Base-by-base conservation (phyloP, 2,329 filamentous ascomycete species). In the Talaromyces atroroseus region DNA sequence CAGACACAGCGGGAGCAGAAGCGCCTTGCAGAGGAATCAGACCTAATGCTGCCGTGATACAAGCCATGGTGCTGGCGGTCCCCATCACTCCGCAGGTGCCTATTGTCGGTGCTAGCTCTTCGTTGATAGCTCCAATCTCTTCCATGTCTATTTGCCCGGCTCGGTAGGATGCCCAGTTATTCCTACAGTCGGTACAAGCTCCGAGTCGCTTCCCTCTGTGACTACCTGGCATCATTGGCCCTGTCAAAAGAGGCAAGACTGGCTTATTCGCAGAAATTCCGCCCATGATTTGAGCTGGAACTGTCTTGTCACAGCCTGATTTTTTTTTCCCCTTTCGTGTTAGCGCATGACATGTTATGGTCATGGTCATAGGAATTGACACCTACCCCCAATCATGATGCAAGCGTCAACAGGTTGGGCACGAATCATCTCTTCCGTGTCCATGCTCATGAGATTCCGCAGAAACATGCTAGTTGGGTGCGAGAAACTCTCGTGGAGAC, bases 391-490 rank as follows among this genome's bases (percentile, higher is more conserved):
- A 62, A 89, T 85, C 61, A 87, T 76, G 14, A 88, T 78, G 10
- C 83, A 82, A 0, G 84, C 82, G 70, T 90, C 87, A 16, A 87
- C 77, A 0, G 87, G 87, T 68, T 90, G 87, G 0, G 86, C 86
- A 45, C 76, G 76, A 53, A 89, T 84, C 87, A 90, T 90, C 73
- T 90, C 87, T 68, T 90, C 87, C 0, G 87, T 90, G 65, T 90
- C 87, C 84, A 90, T 88, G 61, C 83, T 86, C 87, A 90, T 90
- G 56, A 90, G 65, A 61, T 90, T 90, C 32, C 87, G 72, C 49
- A 90, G 65, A 55, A 84, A 89, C 87, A 90, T 89, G 71, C 86
- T 89, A 4, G 87, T 89, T 2, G 87, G 87, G 46, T 79, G 76
- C 0, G 86, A 78, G 65, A 90, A 90, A 2, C 77, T 80, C 75